Evolutionary conservation across 345 rosid genomes (phyloP), one percentile per base, ranked within the genome.

Genomic region (Gossypium thurberi): DNA sequence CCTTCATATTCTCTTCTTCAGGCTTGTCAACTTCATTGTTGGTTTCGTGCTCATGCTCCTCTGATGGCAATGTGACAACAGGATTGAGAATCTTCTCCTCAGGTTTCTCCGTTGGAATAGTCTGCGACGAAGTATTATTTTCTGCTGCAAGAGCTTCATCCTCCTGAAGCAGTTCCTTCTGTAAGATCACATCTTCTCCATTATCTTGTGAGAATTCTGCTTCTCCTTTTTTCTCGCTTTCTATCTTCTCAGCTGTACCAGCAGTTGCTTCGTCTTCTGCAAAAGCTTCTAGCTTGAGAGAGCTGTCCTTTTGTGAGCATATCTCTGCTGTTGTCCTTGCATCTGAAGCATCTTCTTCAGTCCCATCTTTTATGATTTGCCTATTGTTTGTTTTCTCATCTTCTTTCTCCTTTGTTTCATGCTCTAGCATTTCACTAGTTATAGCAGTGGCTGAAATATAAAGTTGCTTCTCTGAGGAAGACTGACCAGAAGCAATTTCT

Each of bases 71-170:
- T 14, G 57, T 14, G 55, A 55, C 23, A 6, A 17, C 46, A 12
- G 69, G 51, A 47, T 23, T 70, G 15, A 75, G 74, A 28, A 76
- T 71, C 74, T 46, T 70, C 78, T 71, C 81, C 76, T 81, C 76
- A 56, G 77, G 69, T 62, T 65, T 78, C 75, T 77, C 78, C 23
- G 69, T 71, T 68, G 80, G 76, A 60, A 76, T 60, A 75, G 50
- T 71, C 48, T 80, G 75, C 43, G 33, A 47, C 56, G 50, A 70
- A 37, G 47, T 65, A 52, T 60, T 56, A 59, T 55, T 77, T 61
- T 74, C 73, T 67, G 74, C 70, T 67, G 33, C 42, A 50, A 69
- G 74, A 56, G 48, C 75, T 68, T 80, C 78, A 13, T 25, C 76
- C 64, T 79, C 82, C 42, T 52, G 73, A 28, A 61, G 53, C 60